Evolutionary conservation across 495 filamentous ascomycete genomes (phyloP), one percentile per base, ranked within the genome.

Genomic region (Bryoglossum gracile): DNA sequence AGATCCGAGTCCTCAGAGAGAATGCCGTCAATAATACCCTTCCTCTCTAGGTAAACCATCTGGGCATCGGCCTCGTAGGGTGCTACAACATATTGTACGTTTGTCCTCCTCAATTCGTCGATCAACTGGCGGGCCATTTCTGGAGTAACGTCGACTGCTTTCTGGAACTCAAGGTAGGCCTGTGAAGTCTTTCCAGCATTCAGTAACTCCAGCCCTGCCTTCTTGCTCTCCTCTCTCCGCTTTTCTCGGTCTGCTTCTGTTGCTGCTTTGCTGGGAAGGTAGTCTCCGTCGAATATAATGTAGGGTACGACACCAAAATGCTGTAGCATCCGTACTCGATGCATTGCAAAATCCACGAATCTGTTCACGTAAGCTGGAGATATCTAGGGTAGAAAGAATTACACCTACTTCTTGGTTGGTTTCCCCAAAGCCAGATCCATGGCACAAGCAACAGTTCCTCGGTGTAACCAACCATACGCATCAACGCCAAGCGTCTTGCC

Each of bases 21-120:
- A 46, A 97, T 92, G 1, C 87, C 94, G 51, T 80, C 70, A 53
- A 95, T 86, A 34, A 86, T 66, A 0, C 89, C 89, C 36, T 86
- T 77, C 17, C 80, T 80, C 64, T 99, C 94, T 9, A 99, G 71
- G 58, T 96, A 99, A 11, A 86, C 90, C 46, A 99, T 72, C 66
- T 99, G 94, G 4, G 92, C 85, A 66, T 99, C 94, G 6, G 94
- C 94, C 69, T 99, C 94, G 59, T 96, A 99, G 1, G 94, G 94
- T 3, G 94, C 94, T 24, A 99, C 94, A 30, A 97, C 75, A 59
- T 95, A 97, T 48, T 84, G 76, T 4, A 99, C 78, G 17, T 82
- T 74, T 54, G 81, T 67, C 48, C 75, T 74, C 66, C 91, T 94
- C 54, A 96, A 70, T 59, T 91, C 89, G 48, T 96, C 89, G 51